Evolutionary conservation across 306 rosid species (phyloP).

Genomic region (Mimosa pudica): DNA sequence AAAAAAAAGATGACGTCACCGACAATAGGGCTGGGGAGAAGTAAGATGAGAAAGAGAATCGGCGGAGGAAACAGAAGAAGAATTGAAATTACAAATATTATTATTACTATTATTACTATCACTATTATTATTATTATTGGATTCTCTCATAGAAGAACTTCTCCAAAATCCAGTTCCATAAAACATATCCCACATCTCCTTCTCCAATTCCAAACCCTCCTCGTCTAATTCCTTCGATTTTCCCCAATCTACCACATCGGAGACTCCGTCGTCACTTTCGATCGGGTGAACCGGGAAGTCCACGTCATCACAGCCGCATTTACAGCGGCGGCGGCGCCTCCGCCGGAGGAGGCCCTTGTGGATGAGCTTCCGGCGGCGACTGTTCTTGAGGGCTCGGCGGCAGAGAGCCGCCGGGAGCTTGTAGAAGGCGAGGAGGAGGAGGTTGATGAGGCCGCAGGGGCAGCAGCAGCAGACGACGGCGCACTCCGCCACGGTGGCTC

Average conservation of each 20-base stretch:
- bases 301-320: slow-evolving; percentile 41
- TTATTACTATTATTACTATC: no score
- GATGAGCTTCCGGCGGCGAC: slow-evolving; percentile 31
- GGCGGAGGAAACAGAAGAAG: background rate
- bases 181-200: slow-evolving; percentile 90
- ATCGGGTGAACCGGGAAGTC: slow-evolving; percentile 40
- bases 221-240: slow-evolving; percentile 49
- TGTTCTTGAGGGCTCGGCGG: slow-evolving; percentile 45
- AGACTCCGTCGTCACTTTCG: background rate
- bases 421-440: slow-evolving; percentile 60
- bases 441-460: slow-evolving; percentile 55
- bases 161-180: slow-evolving; percentile 78
- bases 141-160: slow-evolving; percentile 70
- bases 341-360: slow-evolving; percentile 39
- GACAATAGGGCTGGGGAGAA: background rate
- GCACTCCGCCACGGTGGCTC: slow-evolving; percentile 83
- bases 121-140: background rate
- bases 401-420: slow-evolving; percentile 73
- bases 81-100: no score
- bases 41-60: slow-evolving; percentile 4
- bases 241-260: background rate
- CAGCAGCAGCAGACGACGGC: slow-evolving; percentile 82
- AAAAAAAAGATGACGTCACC: background rate
- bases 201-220: slow-evolving; percentile 69
- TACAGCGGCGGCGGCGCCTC: slow-evolving; percentile 22